Percentiles rank a stretch among this genome's conserved stretches.
phyloP scores from a whole-genome alignment of 176 grass and related monocot genomes.

The Thalia dealbata region DNA sequence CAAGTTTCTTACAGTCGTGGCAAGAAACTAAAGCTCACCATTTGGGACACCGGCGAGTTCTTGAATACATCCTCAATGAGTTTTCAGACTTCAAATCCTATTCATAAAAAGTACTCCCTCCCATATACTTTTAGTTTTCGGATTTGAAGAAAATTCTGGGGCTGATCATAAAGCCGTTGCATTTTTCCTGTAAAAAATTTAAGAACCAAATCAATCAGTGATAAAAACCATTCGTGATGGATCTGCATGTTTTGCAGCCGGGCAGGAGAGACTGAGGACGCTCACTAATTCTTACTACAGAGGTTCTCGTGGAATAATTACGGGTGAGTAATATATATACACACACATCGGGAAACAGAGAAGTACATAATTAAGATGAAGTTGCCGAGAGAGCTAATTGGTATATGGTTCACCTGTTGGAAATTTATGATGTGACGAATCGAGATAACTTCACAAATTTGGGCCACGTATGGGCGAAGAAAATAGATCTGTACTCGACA shows the following conservation, averaged over 20 bases:
- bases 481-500: slow-evolving; percentile 73
- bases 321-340: slow-evolving; percentile 36
- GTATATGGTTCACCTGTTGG: slow-evolving; percentile 32
- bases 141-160: too few relatives aligned
- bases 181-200: neutral
- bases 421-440: slow-evolving; percentile 79
- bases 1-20: slow-evolving; percentile 57
- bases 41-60: slow-evolving; percentile 87
- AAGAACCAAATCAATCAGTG: neutral
- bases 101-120: neutral
- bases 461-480: slow-evolving; percentile 73
- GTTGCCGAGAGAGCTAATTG: too few relatives aligned
- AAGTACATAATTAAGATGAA: neutral
- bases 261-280: slow-evolving; percentile 90
- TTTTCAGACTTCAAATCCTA: neutral
- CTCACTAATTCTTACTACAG: slow-evolving; percentile 87
- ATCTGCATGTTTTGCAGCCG: slow-evolving; percentile 69
- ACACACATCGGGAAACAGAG: too few relatives aligned
- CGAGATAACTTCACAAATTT: slow-evolving; percentile 83
- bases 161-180: neutral
- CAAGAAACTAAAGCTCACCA: slow-evolving; percentile 85
- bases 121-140: too few relatives aligned
- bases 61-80: neutral
- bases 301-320: slow-evolving; percentile 87
- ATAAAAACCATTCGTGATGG: slow-evolving; percentile 12